phyloP scores from a whole-genome alignment of 1,284 basidiomycete genomes.

The Ganoderma boninense region DNA sequence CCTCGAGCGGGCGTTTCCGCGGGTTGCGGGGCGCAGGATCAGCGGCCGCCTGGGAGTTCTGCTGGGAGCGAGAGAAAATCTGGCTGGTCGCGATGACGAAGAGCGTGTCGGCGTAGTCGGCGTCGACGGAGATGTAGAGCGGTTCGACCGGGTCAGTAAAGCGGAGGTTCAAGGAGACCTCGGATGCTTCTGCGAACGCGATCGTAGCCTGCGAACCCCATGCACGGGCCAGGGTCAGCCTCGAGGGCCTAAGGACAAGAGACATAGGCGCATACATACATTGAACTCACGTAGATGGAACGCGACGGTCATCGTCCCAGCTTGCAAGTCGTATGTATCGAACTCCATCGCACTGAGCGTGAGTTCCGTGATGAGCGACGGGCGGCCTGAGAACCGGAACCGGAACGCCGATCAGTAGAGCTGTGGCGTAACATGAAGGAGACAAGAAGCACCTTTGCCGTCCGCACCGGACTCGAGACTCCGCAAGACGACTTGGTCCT shows the following conservation, averaged over 20 bases:
- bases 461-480: slow-evolving; percentile 74
- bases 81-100: slow-evolving; percentile 82
- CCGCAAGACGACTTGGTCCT: slow-evolving; percentile 70
- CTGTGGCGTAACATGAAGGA: background rate
- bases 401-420: background rate
- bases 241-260: slow-evolving; percentile 29
- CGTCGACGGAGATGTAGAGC: slow-evolving; percentile 76
- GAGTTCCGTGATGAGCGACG: slow-evolving; percentile 75
- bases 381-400: slow-evolving; percentile 54
- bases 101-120: slow-evolving; percentile 66
- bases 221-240: slow-evolving; percentile 4
- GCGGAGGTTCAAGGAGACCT: slow-evolving; percentile 67
- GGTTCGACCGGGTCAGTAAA: slow-evolving; percentile 78
- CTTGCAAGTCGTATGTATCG: slow-evolving; percentile 72
- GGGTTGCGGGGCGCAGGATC: slow-evolving; percentile 9
- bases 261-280: slow-evolving; percentile 58
- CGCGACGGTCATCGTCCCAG: slow-evolving; percentile 68
- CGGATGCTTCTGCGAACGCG: slow-evolving; percentile 75
- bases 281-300: slow-evolving; percentile 87
- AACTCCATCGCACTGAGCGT: slow-evolving; percentile 79
- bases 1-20: slow-evolving; percentile 33
- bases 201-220: slow-evolving; percentile 67
- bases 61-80: slow-evolving; percentile 43
- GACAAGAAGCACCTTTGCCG: slow-evolving; percentile 57
- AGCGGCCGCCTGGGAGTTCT: slow-evolving; percentile 13